Conservation (phyloP, 352 stramenopile genomes). For the Globisporangium viniferum region DNA sequence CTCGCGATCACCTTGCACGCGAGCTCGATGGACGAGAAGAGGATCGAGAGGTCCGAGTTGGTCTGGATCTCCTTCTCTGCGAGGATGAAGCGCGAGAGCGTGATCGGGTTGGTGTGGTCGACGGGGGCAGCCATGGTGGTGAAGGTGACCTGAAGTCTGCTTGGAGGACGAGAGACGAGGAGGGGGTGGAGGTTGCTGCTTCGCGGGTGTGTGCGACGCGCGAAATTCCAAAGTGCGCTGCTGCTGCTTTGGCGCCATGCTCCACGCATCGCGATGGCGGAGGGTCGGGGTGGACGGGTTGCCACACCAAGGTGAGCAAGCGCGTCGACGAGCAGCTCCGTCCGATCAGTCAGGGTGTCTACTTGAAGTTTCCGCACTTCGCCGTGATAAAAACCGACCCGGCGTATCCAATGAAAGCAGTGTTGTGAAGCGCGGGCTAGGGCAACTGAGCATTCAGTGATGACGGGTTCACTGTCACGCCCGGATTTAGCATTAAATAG, state of each 20-base stretch:
- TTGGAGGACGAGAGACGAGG: slow-evolving; percentile 5
- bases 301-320: not conserved
- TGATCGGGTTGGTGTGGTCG: slow-evolving; percentile 87
- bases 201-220: slow-evolving; percentile 18
- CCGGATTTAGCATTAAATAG: not conserved
- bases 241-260: not conserved
- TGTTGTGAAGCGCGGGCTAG: not conserved
- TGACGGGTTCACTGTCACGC: slow-evolving; percentile 16
- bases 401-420: slow-evolving; percentile 12
- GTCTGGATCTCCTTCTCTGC: slow-evolving; percentile 90
- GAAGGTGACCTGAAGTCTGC: slow-evolving; percentile 12
- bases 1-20: slow-evolving; percentile 98
- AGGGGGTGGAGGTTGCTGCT: slow-evolving; percentile 2
- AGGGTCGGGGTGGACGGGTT: not conserved
- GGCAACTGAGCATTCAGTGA: not conserved
- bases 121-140: slow-evolving; percentile 42
- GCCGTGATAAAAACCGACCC: slow-evolving; percentile 11
- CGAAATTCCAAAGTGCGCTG: slow-evolving; percentile 22
- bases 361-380: slow-evolving; percentile 13
- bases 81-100: slow-evolving; percentile 94
- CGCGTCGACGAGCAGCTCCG: slow-evolving; percentile 1
- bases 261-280: not conserved
- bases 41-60: slow-evolving; percentile 92
- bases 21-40: slow-evolving; percentile 95
- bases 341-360: not conserved